These are phyloP conservation scores for Calonectria henricotiae DNA, from an alignment of 2,329 filamentous ascomycete genomes.

Conservation along the genomic window DNA sequence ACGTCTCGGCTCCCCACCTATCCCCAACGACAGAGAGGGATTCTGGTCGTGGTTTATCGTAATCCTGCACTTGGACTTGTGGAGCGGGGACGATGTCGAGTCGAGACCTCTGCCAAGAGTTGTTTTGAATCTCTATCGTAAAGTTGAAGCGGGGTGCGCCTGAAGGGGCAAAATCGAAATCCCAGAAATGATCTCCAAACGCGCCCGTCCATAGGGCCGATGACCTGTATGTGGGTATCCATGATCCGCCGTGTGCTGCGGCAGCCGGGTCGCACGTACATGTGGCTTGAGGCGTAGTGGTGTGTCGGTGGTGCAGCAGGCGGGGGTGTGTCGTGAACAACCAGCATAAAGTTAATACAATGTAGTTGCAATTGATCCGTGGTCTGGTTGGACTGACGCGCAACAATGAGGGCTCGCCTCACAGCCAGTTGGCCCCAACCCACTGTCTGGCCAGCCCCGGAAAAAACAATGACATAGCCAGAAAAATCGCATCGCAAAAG, in stretches of 20 bases:
- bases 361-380: constrained; percentile 3
- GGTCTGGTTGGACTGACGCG: constrained; percentile 21
- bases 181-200: constrained; percentile 33
- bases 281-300: constrained; percentile 22
- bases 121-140: constrained; percentile 29
- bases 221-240: constrained; percentile 33
- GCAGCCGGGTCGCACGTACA: constrained; percentile 26
- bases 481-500: constrained; percentile 18
- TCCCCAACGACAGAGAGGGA: constrained; percentile 29
- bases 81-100: constrained; percentile 42
- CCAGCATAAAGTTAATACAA: constrained; percentile 27
- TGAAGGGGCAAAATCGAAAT: constrained; percentile 37
- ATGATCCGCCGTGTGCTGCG: constrained; percentile 35
- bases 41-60: constrained; percentile 35
- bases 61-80: constrained; percentile 36
- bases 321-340: constrained; percentile 29
- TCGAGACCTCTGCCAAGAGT: constrained; percentile 37
- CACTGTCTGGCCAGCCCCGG: not conserved
- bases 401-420: constrained; percentile 27
- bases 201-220: constrained; percentile 40
- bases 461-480: constrained; percentile 17
- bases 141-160: constrained; percentile 42
- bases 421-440: constrained; percentile 22
- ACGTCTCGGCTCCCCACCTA: constrained; percentile 40
- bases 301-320: not conserved